Percentiles rank a stretch among this genome's conserved stretches.
Evolutionary conservation across 2,329 filamentous ascomycete genomes (phyloP).

Genomic region (Diaporthe ilicicola): DNA sequence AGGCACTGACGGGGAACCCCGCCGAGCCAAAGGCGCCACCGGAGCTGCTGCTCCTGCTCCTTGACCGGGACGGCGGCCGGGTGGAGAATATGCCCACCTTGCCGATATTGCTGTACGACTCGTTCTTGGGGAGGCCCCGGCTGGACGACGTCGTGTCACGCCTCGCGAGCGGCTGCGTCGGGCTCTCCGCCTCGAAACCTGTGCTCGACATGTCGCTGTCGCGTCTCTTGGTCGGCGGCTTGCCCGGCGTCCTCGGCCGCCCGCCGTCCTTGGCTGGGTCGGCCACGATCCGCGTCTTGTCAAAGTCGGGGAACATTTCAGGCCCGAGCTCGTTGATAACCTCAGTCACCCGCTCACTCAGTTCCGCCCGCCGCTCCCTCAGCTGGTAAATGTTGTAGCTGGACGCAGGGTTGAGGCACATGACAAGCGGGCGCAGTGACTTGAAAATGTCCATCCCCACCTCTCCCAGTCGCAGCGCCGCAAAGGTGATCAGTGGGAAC

Average conservation of each 20-base stretch:
- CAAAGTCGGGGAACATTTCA: slow-evolving; percentile 97
- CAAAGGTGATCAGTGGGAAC: slow-evolving; percentile 90
- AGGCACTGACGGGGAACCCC: slow-evolving; percentile 73
- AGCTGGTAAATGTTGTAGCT: slow-evolving; percentile 85
- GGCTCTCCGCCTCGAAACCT: slow-evolving; percentile 45
- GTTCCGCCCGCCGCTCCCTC: slow-evolving; percentile 73
- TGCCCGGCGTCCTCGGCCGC: slow-evolving; percentile 39
- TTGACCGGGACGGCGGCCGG: slow-evolving; percentile 81
- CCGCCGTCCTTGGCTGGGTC: slow-evolving; percentile 57
- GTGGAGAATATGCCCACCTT: slow-evolving; percentile 91
- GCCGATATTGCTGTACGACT: slow-evolving; percentile 91
- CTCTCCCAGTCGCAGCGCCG: slow-evolving; percentile 92
- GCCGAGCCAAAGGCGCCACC: slow-evolving; percentile 68
- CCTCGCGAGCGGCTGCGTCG: slow-evolving; percentile 46
- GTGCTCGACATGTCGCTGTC: slow-evolving; percentile 60
- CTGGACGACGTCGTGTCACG: slow-evolving; percentile 64
- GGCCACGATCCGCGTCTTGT: slow-evolving; percentile 74
- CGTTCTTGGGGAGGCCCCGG: slow-evolving; percentile 77
- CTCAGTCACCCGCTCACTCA: slow-evolving; percentile 85
- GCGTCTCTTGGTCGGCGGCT: slow-evolving; percentile 43
- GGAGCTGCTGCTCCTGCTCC: slow-evolving; percentile 74
- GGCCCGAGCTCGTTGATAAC: slow-evolving; percentile 95
- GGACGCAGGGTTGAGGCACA: slow-evolving; percentile 85
- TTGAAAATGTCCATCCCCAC: slow-evolving; percentile 99
- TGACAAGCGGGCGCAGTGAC: slow-evolving; percentile 85